These are phyloP conservation scores for Fistulinella prunicolor DNA, from an alignment of 768 basidiomycete genomes.

Conservation along the genomic window DNA sequence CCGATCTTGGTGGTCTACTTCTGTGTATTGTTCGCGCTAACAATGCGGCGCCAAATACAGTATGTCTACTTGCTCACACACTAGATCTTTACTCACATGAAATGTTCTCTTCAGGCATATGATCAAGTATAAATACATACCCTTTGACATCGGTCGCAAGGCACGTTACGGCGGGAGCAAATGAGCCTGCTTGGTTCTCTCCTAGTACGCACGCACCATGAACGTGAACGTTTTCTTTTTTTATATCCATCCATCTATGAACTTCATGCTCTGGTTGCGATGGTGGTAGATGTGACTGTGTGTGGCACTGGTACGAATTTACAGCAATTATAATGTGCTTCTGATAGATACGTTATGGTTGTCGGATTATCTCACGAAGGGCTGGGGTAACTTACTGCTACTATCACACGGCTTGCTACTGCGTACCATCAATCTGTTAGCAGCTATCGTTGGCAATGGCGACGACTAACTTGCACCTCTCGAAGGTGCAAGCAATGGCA, in stretches of 20 bases:
- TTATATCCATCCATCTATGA: slow-evolving; percentile 7
- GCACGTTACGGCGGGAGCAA: slow-evolving; percentile 71
- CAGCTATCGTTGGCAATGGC: slow-evolving; percentile 13
- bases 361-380: background rate
- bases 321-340: slow-evolving; percentile 25
- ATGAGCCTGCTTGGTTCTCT: slow-evolving; percentile 23
- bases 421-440: no score
- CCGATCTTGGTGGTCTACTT: slow-evolving; percentile 98
- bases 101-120: slow-evolving; percentile 67
- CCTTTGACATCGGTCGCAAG: slow-evolving; percentile 95
- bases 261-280: slow-evolving; percentile 8
- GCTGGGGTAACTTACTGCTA: background rate
- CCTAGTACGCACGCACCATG: background rate
- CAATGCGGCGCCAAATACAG: slow-evolving; percentile 96
- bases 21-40: slow-evolving; percentile 89
- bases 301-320: slow-evolving; percentile 28
- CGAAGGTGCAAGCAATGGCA: slow-evolving; percentile 39
- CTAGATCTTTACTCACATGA: slow-evolving; percentile 5
- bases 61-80: slow-evolving; percentile 38
- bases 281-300: slow-evolving; percentile 18
- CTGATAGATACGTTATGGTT: slow-evolving; percentile 5
- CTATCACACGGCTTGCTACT: slow-evolving; percentile 12
- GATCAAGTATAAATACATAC: slow-evolving; percentile 98
- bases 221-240: slow-evolving; percentile 9
- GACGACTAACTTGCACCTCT: slow-evolving; percentile 13